phyloP scores from a whole-genome alignment of 257 asterid species.

The Solanum chilense region DNA sequence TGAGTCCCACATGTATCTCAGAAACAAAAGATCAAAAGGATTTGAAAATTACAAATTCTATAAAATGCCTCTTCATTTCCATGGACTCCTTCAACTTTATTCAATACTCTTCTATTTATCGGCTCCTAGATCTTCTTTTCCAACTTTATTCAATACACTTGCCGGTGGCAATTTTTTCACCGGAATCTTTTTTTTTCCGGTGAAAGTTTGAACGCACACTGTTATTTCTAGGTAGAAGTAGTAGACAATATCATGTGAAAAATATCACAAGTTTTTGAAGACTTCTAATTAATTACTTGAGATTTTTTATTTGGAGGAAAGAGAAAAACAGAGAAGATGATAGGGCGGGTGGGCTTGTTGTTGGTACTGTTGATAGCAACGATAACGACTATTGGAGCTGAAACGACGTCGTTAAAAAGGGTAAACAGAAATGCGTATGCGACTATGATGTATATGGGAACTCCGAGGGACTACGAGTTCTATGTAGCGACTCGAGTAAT shows the following conservation, averaged over 20 bases:
- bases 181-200: neutral
- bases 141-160: neutral
- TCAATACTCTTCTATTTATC: neutral
- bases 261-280: neutral
- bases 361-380: neutral
- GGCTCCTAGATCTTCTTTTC: neutral
- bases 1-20: neutral
- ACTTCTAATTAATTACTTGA: neutral
- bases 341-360: neutral
- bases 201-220: neutral
- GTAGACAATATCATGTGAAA: neutral
- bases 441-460: constrained; percentile 98
- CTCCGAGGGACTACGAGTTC: constrained; percentile 95
- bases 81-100: neutral
- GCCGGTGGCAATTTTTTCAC: neutral
- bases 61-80: neutral
- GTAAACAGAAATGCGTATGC: constrained; percentile 66
- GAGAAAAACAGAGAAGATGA: neutral
- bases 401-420: neutral
- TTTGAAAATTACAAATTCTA: neutral
- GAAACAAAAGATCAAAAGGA: neutral
- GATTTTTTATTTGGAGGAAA: neutral
- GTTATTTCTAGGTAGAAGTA: neutral
- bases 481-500: constrained; percentile 81
- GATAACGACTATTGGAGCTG: neutral